These are phyloP conservation scores for Acanthamoeba castellanii DNA, from an alignment of 208 protist species.

Conservation along the genomic window DNA sequence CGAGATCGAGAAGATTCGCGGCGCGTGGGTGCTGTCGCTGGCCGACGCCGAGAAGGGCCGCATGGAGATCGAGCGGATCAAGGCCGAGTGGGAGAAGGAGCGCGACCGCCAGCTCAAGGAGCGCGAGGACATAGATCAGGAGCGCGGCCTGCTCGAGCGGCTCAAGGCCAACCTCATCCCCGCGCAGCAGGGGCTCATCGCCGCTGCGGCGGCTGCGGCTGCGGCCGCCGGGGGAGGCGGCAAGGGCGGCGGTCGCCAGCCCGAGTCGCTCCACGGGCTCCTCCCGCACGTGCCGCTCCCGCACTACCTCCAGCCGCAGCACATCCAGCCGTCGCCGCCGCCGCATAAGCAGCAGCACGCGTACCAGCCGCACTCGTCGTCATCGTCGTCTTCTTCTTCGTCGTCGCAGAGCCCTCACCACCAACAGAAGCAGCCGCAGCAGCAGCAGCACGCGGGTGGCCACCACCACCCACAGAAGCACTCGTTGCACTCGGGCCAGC, in stretches of 20 bases:
- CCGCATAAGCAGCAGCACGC: not conserved
- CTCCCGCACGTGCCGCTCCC: not conserved
- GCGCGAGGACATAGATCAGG: not conserved
- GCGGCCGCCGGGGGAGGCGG: not conserved
- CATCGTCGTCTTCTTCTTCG: not conserved
- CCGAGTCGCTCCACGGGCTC: not conserved
- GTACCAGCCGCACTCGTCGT: not conserved
- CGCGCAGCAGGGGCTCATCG: not conserved
- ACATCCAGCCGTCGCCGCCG: not conserved
- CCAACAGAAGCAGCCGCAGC: no score
- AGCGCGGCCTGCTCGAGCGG: not conserved
- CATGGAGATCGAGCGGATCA: slow-evolving; percentile 45
- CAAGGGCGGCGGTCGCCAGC: not conserved
- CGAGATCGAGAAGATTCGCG: slow-evolving; percentile 14
- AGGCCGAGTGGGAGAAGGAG: slow-evolving; percentile 45
- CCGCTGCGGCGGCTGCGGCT: not conserved
- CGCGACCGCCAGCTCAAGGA: slow-evolving; percentile 21
- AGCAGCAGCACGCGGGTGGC: no score
- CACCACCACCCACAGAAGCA: not conserved
- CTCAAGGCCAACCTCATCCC: slow-evolving; percentile 43
- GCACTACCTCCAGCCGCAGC: not conserved
- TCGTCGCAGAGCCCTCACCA: no score
- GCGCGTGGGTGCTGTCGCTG: slow-evolving; percentile 39
- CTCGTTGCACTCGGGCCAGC: not conserved
- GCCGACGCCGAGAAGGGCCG: slow-evolving; percentile 36